phyloP scores from a whole-genome alignment of 768 basidiomycete genomes.

The Cytidiella melzeri region DNA sequence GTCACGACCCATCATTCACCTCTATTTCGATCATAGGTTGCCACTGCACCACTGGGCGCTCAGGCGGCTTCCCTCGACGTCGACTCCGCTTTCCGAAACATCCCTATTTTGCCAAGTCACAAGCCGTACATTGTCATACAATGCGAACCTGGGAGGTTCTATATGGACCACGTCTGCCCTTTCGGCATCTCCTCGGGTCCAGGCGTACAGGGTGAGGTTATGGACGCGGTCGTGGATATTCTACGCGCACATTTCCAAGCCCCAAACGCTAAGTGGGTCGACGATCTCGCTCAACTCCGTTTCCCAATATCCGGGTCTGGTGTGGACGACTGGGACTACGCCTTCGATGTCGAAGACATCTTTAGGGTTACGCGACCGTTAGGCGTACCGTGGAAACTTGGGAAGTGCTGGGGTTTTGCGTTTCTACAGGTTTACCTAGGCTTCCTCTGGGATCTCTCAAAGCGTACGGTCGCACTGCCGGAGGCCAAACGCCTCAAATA shows the following conservation, averaged over 20 bases:
- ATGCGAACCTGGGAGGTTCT: constrained; percentile 27
- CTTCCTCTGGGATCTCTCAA: constrained; percentile 26
- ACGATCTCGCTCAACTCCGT: constrained; percentile 34
- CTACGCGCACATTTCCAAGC: constrained; percentile 19
- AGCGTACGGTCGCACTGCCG: constrained; percentile 19
- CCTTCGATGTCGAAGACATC: constrained; percentile 28
- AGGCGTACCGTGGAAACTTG: constrained; percentile 27
- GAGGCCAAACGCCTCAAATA: constrained; percentile 26
- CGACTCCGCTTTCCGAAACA: constrained; percentile 29
- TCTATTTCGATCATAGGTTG: too few relatives aligned
- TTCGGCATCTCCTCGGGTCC: constrained; percentile 30
- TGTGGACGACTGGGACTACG: constrained; percentile 12
- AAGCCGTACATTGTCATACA: constrained; percentile 24
- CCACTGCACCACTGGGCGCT: constrained; percentile 29
- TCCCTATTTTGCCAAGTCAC: constrained; percentile 25
- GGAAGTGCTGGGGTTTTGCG: constrained; percentile 24
- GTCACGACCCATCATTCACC: too few relatives aligned
- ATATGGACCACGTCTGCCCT: constrained; percentile 27
- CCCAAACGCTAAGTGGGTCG: constrained; percentile 31
- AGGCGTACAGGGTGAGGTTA: constrained; percentile 30
- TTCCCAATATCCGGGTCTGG: constrained; percentile 10
- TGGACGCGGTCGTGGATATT: constrained; percentile 29
- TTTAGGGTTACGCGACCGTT: constrained; percentile 26
- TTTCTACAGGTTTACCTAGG: constrained; percentile 21
- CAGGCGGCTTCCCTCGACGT: constrained; percentile 34